Conservation (phyloP, 2,329 filamentous ascomycete genomes). For the Xylariaceae sp. region DNA sequence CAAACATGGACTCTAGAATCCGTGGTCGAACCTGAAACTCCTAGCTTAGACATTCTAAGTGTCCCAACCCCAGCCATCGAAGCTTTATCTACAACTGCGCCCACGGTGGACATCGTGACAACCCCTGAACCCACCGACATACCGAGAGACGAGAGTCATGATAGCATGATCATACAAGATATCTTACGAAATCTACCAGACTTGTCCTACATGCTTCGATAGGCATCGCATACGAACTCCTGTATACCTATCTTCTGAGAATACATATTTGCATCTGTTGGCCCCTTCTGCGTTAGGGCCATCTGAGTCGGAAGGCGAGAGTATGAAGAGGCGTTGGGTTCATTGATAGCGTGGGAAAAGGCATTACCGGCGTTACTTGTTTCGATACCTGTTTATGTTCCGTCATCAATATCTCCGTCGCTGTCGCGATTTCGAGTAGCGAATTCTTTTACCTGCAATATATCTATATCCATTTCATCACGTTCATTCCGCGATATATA, state of each 20-base stretch:
- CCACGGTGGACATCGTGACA: conserved; percentile 4
- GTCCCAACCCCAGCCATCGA: neutral
- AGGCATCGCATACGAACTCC: conserved; percentile 4
- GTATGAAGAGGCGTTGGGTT: conserved; percentile 8
- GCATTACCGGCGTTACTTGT: conserved; percentile 18
- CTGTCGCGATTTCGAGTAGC: neutral
- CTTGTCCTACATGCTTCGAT: conserved; percentile 44
- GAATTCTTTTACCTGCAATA: neutral
- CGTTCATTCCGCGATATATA: neutral
- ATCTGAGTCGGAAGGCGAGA: neutral
- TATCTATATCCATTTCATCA: neutral
- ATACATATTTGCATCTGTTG: conserved; percentile 1
- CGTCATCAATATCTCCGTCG: neutral
- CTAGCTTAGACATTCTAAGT: neutral
- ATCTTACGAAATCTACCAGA: conserved; percentile 39
- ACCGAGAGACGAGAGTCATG: conserved; percentile 14
- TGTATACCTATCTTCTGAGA: conserved; percentile 1
- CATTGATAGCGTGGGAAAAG: conserved; percentile 21
- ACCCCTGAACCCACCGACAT: conserved; percentile 19
- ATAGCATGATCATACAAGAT: conserved; percentile 32
- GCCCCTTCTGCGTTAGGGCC: neutral
- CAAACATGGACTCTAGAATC: neutral
- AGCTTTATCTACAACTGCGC: neutral
- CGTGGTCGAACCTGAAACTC: neutral
- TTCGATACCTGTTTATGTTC: conserved; percentile 8